Base-by-base conservation (phyloP, 805 yeast genomes). In the Saccharomycopsis olivae region DNA sequence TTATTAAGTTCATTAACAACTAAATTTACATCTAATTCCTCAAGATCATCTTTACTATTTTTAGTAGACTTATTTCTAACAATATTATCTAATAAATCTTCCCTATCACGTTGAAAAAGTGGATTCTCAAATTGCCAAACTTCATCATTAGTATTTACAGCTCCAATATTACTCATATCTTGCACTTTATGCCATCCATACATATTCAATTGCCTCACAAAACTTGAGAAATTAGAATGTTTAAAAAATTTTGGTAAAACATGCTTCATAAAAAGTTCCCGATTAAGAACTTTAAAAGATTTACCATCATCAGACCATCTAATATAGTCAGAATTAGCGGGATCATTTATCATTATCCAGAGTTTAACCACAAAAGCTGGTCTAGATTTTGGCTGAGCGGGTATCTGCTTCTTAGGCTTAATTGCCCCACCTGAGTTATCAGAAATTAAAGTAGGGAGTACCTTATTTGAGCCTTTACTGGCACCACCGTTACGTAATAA, bases 111-210 rank as follows among this genome's bases (percentile, higher is more conserved):
- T 28, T 75, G 64, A 56, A 92, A 92, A 53, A 76, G 69, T 2
- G 92, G 87, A 48, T 87, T 85, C 47, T 75, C 78, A 62, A 92
- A 92, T 59, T 87, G 94, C 83, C 88, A 80, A 40, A 76, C 71
- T 53, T 92, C 97, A 41, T 88, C 96, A 19, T 36, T 31, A 3
- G 30, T 23, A 31, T 15, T 40, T 8, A 16, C 18, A 4, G 19
- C 4, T 9, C 38, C n/a, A 2, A 94, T 96, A 19, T 81, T 71
- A 42, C 64, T 82, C 17, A 88, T 75, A 59, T 92, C 97, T 60
- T 92, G 98, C 3, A 92, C 92, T 60, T 92, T 92, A 64, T 88
- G 97, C 96, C 96, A 92, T 9, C 98, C 98, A 57, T 92, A 92
- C 98, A 92, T 89, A 61, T 89, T 89, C 53, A 89, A 68, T 57